phyloP scores from a whole-genome alignment of 2,329 filamentous ascomycete species.

The Pleoardoris graminearum region DNA sequence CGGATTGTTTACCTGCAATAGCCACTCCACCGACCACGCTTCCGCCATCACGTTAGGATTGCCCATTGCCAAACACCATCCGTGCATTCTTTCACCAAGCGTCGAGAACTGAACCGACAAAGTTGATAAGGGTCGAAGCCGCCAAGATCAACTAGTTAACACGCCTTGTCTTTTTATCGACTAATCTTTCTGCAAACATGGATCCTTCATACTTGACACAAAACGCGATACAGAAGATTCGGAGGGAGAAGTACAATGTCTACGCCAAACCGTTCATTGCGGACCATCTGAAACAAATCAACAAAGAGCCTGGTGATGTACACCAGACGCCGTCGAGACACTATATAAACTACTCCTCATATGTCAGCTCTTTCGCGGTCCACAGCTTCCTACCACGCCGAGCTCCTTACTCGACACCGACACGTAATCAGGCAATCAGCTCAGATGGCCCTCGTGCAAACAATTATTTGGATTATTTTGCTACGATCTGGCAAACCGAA shows the following conservation, averaged over 20 bases:
- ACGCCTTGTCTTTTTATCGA: too few species aligned
- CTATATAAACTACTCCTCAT: conserved; percentile 20
- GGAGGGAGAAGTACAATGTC: conserved; percentile 19
- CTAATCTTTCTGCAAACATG: neutral
- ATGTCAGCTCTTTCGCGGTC: conserved; percentile 22
- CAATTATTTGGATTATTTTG: conserved; percentile 24
- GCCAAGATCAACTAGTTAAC: too few species aligned
- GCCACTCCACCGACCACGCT: too few species aligned
- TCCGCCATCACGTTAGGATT: too few species aligned
- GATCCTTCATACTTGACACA: neutral
- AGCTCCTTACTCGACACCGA: neutral
- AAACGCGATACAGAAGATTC: neutral
- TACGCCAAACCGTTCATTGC: conserved; percentile 29
- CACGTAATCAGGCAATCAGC: neutral
- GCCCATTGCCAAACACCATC: too few species aligned
- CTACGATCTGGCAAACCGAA: conserved; percentile 19
- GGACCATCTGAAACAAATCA: conserved; percentile 19
- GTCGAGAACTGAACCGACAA: too few species aligned
- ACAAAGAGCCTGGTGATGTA: conserved; percentile 11
- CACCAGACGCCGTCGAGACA: conserved; percentile 16
- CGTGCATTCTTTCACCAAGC: too few species aligned
- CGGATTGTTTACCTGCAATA: too few species aligned
- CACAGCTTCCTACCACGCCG: conserved; percentile 19
- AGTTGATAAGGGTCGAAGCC: too few species aligned
- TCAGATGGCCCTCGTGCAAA: conserved; percentile 7